Evolutionary conservation across 1,284 basidiomycete genomes (phyloP).

Genomic region (Fomitopsis palustris): DNA sequence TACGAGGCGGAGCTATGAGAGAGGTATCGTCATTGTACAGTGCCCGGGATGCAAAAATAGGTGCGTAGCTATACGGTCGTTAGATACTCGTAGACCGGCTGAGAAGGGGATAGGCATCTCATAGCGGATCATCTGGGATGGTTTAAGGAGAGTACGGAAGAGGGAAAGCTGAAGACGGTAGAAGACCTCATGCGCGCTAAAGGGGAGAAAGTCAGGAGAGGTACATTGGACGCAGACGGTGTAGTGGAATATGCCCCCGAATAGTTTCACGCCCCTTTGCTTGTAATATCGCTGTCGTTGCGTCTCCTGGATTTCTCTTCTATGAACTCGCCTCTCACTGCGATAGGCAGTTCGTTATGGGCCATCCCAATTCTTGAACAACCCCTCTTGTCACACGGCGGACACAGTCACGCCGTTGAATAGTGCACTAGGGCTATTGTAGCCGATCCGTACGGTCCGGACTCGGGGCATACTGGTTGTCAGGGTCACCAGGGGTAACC

Average conservation of each 20-base stretch:
- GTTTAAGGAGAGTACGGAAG: constrained; percentile 81
- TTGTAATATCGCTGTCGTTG: background rate
- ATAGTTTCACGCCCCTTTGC: background rate
- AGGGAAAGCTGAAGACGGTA: constrained; percentile 71
- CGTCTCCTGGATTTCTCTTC: background rate
- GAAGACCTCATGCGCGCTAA: constrained; percentile 78
- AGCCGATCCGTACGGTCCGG: no score
- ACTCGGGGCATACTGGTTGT: no score
- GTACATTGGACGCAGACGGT: constrained; percentile 44
- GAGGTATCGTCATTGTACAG: constrained; percentile 88
- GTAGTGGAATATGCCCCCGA: constrained; percentile 38
- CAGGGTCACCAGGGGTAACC: no score
- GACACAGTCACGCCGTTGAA: no score
- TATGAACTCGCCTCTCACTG: no score
- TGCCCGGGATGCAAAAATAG: constrained; percentile 91
- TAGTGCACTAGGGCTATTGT: no score
- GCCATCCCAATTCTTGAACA: no score
- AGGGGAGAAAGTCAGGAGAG: constrained; percentile 73
- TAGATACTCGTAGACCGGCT: background rate
- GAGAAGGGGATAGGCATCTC: constrained; percentile 53
- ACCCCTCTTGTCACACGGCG: no score
- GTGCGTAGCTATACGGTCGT: constrained; percentile 37
- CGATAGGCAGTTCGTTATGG: no score
- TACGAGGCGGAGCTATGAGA: constrained; percentile 78
- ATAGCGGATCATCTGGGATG: constrained; percentile 92